These are phyloP conservation scores for Amborella trichopoda DNA, from an alignment of 164 flowering plant genomes.

Conservation along the genomic window DNA sequence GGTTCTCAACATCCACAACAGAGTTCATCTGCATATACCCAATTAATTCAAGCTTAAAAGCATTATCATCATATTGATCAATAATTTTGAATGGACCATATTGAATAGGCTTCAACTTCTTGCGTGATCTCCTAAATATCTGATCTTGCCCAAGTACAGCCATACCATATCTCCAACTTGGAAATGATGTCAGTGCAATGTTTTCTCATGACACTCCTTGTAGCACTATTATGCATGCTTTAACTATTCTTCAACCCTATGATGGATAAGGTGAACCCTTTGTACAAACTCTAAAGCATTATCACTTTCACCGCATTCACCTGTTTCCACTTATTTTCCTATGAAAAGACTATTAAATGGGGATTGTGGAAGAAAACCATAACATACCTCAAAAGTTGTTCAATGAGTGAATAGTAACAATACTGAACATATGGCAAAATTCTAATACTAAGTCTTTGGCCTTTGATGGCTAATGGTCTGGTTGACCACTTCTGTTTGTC, in stretches of 20 bases:
- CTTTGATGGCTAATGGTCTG: background rate
- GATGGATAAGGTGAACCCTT: background rate
- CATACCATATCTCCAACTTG: background rate
- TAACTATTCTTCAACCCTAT: background rate
- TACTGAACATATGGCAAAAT: background rate
- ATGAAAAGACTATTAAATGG: background rate
- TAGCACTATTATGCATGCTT: background rate
- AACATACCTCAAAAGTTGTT: background rate
- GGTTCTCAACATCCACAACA: background rate
- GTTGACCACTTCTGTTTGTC: background rate
- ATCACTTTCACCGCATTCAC: background rate
- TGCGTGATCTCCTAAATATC: background rate
- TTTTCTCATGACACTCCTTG: background rate
- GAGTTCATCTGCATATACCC: background rate
- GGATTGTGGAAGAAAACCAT: background rate
- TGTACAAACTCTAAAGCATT: background rate
- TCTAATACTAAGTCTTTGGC: background rate
- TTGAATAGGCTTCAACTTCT: constrained; percentile 1
- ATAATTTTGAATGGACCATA: too few relatives aligned
- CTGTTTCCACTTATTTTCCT: background rate
- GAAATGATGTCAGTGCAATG: background rate
- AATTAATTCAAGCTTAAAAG: background rate
- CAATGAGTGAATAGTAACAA: background rate
- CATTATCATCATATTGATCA: background rate
- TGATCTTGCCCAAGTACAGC: background rate